Base-by-base conservation (phyloP, 2,329 filamentous ascomycete genomes). In the Cercospora berteroae region DNA sequence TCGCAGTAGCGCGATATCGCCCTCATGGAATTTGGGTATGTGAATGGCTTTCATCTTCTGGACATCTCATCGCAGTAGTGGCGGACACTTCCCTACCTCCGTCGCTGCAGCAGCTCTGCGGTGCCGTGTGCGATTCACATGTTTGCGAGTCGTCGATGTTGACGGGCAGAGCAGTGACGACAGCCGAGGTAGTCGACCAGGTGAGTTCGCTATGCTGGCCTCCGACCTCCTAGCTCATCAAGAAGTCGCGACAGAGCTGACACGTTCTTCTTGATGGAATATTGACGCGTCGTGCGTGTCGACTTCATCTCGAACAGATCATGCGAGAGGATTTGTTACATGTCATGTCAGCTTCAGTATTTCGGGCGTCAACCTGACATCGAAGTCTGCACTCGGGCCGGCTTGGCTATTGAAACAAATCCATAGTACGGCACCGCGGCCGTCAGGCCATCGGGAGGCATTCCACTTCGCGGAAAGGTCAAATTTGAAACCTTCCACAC, bases 11-110 rank as follows among this genome's bases (percentile, higher is more conserved):
- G 73, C 74, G 50, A 75, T 70, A 52, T 75, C 74, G 39, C 77
- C 64, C 57, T 77, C 71, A 27, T 67, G 65, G 70, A 79, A 82
- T 55, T 77, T 64, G 12, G 77, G 72, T 60, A 82, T 76, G 31
- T 75, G 73, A 23, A 83, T 79, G 42, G 81, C 80, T 73, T 81
- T 79, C 81, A 83, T 83, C n/a, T 63, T 66, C 36, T 9, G 6
- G 3, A 18, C 4, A 4, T 23, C 5, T n/a, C 8, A 8, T 55
- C 48, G n/a, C 48, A 27, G 12, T 16, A 25, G 25, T 4, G 25
- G 48, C 23, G 20, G 8, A 27, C 25, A 25, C 23, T 27, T 25
- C 1, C 13, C 20, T 25, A 16, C 25, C 48, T 23, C 23, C 48
- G 48, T 55, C 48, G 48, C 48, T 27, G 48, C 48, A 55, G 23